Evolutionary conservation across 495 filamentous ascomycete genomes (phyloP).

Genomic region (Pseudomonodictys pantanalensis): DNA sequence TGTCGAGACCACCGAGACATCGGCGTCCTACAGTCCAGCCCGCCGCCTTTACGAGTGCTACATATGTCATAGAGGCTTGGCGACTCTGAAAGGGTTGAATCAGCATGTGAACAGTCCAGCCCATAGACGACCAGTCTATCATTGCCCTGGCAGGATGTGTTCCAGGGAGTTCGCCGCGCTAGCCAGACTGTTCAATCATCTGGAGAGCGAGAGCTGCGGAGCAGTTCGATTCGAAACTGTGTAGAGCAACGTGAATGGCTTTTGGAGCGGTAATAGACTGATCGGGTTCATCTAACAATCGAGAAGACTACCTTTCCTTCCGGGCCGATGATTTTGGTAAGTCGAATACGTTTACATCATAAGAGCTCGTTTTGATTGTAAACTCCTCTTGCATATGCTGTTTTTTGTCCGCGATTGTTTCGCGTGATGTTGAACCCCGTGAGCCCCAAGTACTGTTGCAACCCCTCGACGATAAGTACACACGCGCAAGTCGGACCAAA

Average conservation of each 20-base stretch:
- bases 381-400: no score
- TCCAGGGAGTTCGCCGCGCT: slow-evolving; percentile 48
- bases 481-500: no score
- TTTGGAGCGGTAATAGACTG: background rate
- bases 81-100: slow-evolving; percentile 29
- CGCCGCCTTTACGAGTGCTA: slow-evolving; percentile 48
- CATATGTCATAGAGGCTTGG: slow-evolving; percentile 45
- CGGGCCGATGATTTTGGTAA: no score
- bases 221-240: slow-evolving; percentile 51
- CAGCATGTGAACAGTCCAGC: slow-evolving; percentile 28
- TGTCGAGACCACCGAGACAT: slow-evolving; percentile 22
- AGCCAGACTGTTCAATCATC: slow-evolving; percentile 52
- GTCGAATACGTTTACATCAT: no score
- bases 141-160: slow-evolving; percentile 51
- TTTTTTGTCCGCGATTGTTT: no score
- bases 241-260: slow-evolving; percentile 31
- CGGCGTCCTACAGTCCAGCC: slow-evolving; percentile 38
- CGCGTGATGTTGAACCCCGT: no score
- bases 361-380: no score
- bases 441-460: no score
- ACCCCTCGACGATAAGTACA: no score
- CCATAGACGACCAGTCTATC: slow-evolving; percentile 52
- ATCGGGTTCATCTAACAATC: slow-evolving; percentile 9
- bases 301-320: background rate
- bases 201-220: slow-evolving; percentile 55